Base-by-base conservation (phyloP, 2,329 filamentous ascomycete genomes). In the Exophiala bonariae region DNA sequence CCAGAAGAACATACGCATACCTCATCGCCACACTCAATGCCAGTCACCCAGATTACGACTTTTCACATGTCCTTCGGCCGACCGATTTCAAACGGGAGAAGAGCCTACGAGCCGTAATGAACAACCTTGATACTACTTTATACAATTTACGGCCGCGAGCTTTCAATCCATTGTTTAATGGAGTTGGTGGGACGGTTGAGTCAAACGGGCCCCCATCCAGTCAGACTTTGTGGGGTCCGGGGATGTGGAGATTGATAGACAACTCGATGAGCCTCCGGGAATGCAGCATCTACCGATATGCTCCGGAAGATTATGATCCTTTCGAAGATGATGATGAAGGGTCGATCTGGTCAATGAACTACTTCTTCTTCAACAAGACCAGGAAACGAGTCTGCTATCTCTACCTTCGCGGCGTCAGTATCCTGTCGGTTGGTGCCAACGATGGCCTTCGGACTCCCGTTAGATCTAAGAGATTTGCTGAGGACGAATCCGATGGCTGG, bases 331-430 rank as follows among this genome's bases (percentile, higher is more conserved):
- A 95, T 50, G 92, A 96, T 52, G 90, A 96, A 63, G 88, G 89
- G 52, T 86, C 91, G 8, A 91, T 99, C 54, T 99, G 92, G 92
- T 90, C 88, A 40, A 78, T 91, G 54, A 91, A 97, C 67, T 96
- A 95, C 69, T 96, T 99, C 74, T 95, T 97, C 68, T 97, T 96
- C 79, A 96, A 95, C 75, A 92, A 92, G 62, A 77, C 84, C 19
- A 80, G 86, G 63, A 97, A 97, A 74, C 83, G 93, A 33, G 92
- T 99, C 14, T 91, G 89, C 51, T 99, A 99, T 66, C 74, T 99
- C 36, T 95, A 96, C 63, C 81, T 96, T 36, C 86, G 92, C 52
- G 91, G 89, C n/a, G 82, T 96, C 36, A 74, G 72, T n/a, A 72
- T 73, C 6, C 63, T 92, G 82, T 49, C 85, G 86, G 58, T 83